Base-by-base conservation (phyloP, 2,329 filamentous ascomycete species). In the Leptographium procerum region DNA sequence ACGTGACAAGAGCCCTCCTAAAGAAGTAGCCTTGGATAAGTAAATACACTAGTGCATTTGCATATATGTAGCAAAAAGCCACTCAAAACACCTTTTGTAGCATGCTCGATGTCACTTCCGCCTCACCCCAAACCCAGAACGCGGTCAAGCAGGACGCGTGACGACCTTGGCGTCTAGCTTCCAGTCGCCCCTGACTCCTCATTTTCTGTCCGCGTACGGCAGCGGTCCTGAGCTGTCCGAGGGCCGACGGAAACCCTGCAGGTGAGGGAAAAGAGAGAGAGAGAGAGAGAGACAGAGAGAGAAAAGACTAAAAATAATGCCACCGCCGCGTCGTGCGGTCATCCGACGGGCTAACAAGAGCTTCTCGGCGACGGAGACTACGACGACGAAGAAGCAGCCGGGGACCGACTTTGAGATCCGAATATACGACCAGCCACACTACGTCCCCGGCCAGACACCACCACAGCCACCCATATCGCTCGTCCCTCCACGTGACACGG, bases 401-500 rank as follows among this genome's bases (percentile, higher is more conserved):
- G 4, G 9, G 29, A 55, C 56, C 57, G 57, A 61, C 16, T 62
- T 74, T 34, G 65, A 70, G 50, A 70, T 74, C 36, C 64, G 65
- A 29, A 57, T 73, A 36, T 65, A 64, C 48, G 66, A 67, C 22
- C 67, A 40, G 33, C 69, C 67, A 0, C 66, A 61, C 16, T 81
- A 82, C 64, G 66, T 70, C 1, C 73, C 73, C 3, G 76, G 76
- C 40, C 74, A 73, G 9, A 77, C 77, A 0, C 80, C 80, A 0
- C 70, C 75, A 0, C 67, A 78, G 2, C 73, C 73, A 4, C 75
- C 73, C 11, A 69, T 83, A 19, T 66, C 72, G n/a, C 68, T 84
- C 8, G 67, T 76, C 3, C 80, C 77, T 3, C 66, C 71, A 1
- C 77, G 74, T 65, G 78, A 84, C 63, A 75, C 76, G 50, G 77